phyloP scores from a whole-genome alignment of 768 basidiomycete species.

The Leccinum broughii region DNA sequence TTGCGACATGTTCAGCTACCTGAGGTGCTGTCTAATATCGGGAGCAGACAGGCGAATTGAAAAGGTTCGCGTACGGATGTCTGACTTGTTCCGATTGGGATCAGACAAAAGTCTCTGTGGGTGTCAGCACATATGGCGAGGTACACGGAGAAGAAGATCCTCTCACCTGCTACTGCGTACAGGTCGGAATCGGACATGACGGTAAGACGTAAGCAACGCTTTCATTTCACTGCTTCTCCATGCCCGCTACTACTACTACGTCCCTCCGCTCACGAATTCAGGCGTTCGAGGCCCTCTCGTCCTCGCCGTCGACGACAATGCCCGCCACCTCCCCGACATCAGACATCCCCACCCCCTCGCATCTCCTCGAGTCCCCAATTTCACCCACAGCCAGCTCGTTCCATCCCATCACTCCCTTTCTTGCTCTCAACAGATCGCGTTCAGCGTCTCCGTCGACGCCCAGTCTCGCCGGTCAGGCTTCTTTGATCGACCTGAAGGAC shows the following conservation, averaged over 20 bases:
- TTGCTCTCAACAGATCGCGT: conserved; percentile 30
- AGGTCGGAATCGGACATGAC: conserved; percentile 33
- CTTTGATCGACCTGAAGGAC: conserved; percentile 70
- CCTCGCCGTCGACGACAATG: conserved; percentile 27
- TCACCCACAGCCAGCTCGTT: conserved; percentile 47
- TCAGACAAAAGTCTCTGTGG: conserved; percentile 77
- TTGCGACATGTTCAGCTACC: conserved; percentile 78
- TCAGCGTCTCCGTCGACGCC: conserved; percentile 53
- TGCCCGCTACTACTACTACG: conserved; percentile 38
- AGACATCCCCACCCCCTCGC: conserved; percentile 12
- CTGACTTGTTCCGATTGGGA: conserved; percentile 78
- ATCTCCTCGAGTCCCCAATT: conserved; percentile 50
- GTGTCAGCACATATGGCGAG: neutral
- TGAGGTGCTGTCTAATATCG: conserved; percentile 20
- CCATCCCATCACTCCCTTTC: conserved; percentile 43
- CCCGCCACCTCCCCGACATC: conserved; percentile 5
- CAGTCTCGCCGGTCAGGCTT: conserved; percentile 45
- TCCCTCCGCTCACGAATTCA: conserved; percentile 59
- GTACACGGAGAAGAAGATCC: neutral
- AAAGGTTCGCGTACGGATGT: conserved; percentile 55
- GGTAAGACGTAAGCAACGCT: neutral
- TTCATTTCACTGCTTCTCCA: conserved; percentile 16
- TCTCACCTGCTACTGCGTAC: conserved; percentile 74
- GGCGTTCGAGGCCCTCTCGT: conserved; percentile 60
- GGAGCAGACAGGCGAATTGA: conserved; percentile 5